Conservation (phyloP, 345 rosid genomes). For the Brassica carinata region DNA sequence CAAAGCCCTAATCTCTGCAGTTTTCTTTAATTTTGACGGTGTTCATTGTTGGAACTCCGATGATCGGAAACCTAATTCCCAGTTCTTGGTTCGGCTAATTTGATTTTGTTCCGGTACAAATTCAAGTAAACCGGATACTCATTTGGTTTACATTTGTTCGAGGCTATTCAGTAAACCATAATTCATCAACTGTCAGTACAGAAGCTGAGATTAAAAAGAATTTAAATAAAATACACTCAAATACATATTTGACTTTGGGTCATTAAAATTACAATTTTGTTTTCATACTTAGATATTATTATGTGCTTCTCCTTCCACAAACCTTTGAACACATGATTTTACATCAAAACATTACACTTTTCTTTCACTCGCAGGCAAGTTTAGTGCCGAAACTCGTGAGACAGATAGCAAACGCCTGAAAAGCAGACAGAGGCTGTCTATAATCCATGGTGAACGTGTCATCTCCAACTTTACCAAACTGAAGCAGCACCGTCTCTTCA, state of each 20-base stretch:
- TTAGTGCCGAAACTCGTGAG: slow-evolving; percentile 97
- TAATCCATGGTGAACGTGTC: slow-evolving; percentile 94
- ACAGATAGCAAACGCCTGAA: slow-evolving; percentile 91
- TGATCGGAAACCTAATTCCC: slow-evolving; percentile 10
- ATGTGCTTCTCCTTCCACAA: slow-evolving; percentile 32
- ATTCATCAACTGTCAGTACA: too few relatives aligned
- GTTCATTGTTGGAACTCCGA: not conserved
- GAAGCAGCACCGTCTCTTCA: slow-evolving; percentile 82
- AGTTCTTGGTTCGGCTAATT: not conserved
- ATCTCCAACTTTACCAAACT: slow-evolving; percentile 89
- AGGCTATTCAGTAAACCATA: too few relatives aligned
- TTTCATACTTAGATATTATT: slow-evolving; percentile 5
- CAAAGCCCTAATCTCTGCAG: too few relatives aligned
- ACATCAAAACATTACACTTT: slow-evolving; percentile 31
- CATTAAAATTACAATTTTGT: not conserved
- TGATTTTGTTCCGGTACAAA: not conserved
- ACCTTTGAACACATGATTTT: slow-evolving; percentile 28
- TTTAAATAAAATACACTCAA: not conserved
- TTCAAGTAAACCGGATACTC: not conserved
- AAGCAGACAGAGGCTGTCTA: slow-evolving; percentile 89
- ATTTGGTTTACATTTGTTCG: too few relatives aligned
- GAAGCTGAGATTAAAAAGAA: not conserved
- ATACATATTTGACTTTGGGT: slow-evolving; percentile 15
- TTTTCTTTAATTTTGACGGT: too few relatives aligned
- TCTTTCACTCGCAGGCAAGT: slow-evolving; percentile 78